Percentiles rank a stretch among this genome's conserved stretches.
Evolutionary conservation across 2,329 filamentous ascomycete genomes (phyloP).

Genomic region (Talaromyces atroroseus): DNA sequence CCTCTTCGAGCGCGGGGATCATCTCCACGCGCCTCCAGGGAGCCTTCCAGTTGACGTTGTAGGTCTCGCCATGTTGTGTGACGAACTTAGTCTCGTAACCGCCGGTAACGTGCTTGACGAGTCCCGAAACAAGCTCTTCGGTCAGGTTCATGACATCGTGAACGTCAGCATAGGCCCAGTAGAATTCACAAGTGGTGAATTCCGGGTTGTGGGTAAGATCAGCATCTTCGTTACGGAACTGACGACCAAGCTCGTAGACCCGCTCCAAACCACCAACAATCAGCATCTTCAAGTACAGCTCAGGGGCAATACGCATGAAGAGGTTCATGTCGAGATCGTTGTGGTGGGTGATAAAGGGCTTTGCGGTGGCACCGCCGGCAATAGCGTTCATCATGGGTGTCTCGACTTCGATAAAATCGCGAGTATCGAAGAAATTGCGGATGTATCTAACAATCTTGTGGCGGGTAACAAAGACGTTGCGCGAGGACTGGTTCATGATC

Average conservation of each 20-base stretch:
- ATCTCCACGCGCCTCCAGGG: slow-evolving; percentile 94
- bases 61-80: slow-evolving; percentile 77
- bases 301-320: slow-evolving; percentile 90
- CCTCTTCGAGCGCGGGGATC: slow-evolving; percentile 88
- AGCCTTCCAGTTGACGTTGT: slow-evolving; percentile 91
- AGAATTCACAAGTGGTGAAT: slow-evolving; percentile 97
- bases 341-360: slow-evolving; percentile 91
- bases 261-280: slow-evolving; percentile 90
- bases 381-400: slow-evolving; percentile 97
- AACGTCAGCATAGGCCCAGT: slow-evolving; percentile 87
- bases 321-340: slow-evolving; percentile 94
- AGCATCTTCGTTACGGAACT: slow-evolving; percentile 90
- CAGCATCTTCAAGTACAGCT: slow-evolving; percentile 93
- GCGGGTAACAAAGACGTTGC: slow-evolving; percentile 77
- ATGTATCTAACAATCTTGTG: slow-evolving; percentile 86
- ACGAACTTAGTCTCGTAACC: slow-evolving; percentile 79
- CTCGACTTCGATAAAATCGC: slow-evolving; percentile 89
- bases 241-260: slow-evolving; percentile 91
- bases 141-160: slow-evolving; percentile 88
- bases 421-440: slow-evolving; percentile 78
- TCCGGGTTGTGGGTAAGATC: slow-evolving; percentile 96
- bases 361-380: slow-evolving; percentile 90
- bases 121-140: slow-evolving; percentile 82
- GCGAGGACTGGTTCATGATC: slow-evolving; percentile 88
- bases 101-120: slow-evolving; percentile 85